These are phyloP conservation scores for Talaromyces verruculosus DNA, from an alignment of 2,329 filamentous ascomycete genomes.

Conservation along the genomic window DNA sequence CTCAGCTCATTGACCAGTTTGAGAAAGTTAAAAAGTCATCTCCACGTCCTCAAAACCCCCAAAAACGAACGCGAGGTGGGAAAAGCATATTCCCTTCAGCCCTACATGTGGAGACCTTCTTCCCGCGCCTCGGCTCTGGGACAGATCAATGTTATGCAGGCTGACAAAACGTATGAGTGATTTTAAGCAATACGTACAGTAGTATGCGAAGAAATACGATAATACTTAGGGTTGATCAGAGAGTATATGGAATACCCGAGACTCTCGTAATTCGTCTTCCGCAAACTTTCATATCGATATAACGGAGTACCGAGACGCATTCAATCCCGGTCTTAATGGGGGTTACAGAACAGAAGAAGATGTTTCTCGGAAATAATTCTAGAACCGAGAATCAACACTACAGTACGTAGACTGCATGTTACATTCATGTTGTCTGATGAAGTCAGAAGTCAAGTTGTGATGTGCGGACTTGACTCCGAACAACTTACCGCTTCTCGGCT, in stretches of 20 bases:
- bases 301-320: too few relatives aligned
- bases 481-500: constrained; percentile 2
- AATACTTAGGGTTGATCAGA: not conserved
- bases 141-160: not conserved
- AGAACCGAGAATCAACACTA: not conserved
- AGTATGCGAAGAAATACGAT: too few relatives aligned
- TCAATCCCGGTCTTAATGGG: not conserved
- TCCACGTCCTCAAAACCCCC: not conserved
- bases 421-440: not conserved
- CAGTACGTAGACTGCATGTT: not conserved
- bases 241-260: not conserved
- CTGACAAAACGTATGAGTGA: not conserved
- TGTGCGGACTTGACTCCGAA: constrained; percentile 1
- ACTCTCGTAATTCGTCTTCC: not conserved
- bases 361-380: not conserved
- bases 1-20: not conserved
- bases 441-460: not conserved
- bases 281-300: not conserved
- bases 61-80: not conserved
- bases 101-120: constrained; percentile 8
- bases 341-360: not conserved
- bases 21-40: not conserved
- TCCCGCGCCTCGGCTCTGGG: not conserved
- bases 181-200: not conserved
- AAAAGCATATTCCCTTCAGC: constrained; percentile 3